phyloP scores from a whole-genome alignment of 108 stramenopile genomes.

The Schizochytrium sp. region DNA sequence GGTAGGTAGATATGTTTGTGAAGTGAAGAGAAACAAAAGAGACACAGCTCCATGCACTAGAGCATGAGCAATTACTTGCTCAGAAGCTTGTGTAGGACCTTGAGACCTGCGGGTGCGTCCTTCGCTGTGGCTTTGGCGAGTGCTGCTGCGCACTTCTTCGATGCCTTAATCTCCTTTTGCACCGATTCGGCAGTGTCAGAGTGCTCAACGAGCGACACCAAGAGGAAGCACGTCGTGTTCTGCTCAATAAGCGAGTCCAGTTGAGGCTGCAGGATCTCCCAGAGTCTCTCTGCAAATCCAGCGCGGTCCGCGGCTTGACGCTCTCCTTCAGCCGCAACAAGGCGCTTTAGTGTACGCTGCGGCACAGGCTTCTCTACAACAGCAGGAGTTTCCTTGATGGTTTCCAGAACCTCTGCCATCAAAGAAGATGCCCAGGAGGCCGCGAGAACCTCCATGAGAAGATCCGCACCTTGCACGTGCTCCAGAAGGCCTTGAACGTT shows the following conservation, averaged over 20 bases:
- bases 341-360: slow-evolving; percentile 25
- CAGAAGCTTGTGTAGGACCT: background rate
- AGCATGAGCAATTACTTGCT: background rate
- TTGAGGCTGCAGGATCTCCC: slow-evolving; percentile 8
- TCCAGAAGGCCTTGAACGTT: background rate
- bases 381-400: slow-evolving; percentile 6
- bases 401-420: slow-evolving; percentile 33
- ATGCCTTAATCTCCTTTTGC: background rate
- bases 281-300: background rate
- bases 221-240: slow-evolving; percentile 37
- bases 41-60: background rate
- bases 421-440: slow-evolving; percentile 45
- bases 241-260: background rate
- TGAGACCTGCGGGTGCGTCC: background rate
- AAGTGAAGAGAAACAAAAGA: background rate
- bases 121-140: background rate
- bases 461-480: background rate
- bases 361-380: slow-evolving; percentile 12
- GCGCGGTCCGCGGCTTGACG: background rate
- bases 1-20: too few relatives aligned
- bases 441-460: slow-evolving; percentile 20
- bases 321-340: slow-evolving; percentile 5
- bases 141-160: background rate
- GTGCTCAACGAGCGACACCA: slow-evolving; percentile 31
- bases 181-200: background rate